Evolutionary conservation across 345 rosid genomes (phyloP), one percentile per base, ranked within the genome.

Genomic region (Cardamine resedifolia): DNA sequence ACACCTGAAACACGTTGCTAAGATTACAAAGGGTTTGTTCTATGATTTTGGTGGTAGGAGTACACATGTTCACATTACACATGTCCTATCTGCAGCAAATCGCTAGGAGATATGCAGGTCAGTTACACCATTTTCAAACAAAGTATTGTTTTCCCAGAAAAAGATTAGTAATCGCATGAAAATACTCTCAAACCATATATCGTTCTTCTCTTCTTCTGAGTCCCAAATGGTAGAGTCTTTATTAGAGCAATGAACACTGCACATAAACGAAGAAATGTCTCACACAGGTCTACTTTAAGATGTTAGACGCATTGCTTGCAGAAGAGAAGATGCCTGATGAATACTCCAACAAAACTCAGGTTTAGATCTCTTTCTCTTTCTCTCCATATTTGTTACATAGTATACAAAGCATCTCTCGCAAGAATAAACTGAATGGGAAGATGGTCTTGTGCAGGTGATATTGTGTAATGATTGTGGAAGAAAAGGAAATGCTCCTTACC

Each of bases 101-200:
- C 98, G 7, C 87, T 94, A 47, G 98, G 97, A 60, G 91, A 94
- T 80, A 94, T 94, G 98, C 87, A 85, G 96, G 97, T 90, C 34
- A 77, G 85, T 78, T 80, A 47, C 27, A 59, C 67, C 64, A 28
- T 7, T 74, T 49, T 47, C 44, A 56, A 8, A 36, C 14, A 36
- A 5, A 47, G 20, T 43, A 7, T 21, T 45, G 30, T 51, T 19
- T 70, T 48, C 56, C 24, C 24, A 1, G 2, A 28, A 30, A 5
- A 31, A 20, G 3, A 41, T 41, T 55, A 68, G 7, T 30, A 64
- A 10, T 3, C 30, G 20, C 6, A 34, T 24, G 6, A 5, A 20
- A 28, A 57, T 11, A 39, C 53, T 43, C n/a, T 15, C 10, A 43
- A 1, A 45, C 48, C 58, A 21, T 15, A 21, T 24, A 50, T 36